Base-by-base conservation (phyloP, 176 grass and related monocot species). In the Saccharum officinarum region DNA sequence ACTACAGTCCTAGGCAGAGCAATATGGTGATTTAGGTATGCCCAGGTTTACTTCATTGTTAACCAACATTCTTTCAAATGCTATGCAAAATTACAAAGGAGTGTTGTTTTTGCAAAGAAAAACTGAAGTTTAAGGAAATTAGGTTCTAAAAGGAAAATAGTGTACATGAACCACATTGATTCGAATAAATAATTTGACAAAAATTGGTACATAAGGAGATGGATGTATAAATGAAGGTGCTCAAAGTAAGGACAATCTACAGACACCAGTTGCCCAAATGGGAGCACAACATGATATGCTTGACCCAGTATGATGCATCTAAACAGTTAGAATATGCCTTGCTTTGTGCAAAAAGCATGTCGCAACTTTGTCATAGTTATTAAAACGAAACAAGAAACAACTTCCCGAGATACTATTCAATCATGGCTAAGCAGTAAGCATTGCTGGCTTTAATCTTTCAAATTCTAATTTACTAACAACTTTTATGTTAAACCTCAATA, bases 31-130 rank as follows among this genome's bases (percentile, higher is more conserved):
- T 68, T 68, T 57, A 26, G 47, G 20, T 5, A 46, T 37, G 10
- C 12, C n/a, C 9, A 25, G 22, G 25, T 28, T 26, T 76, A n/a
- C 75, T n/a, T 57, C 78, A 40, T 81, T 75, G 20, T 73, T 66
- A 28, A 44, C 55, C 22, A 9, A 45, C 20, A 63, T 40, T 46
- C 8, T 15, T 88, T 78, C 80, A 71, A 80, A 80, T 45, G 34
- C 36, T 25, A 76, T 28, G 41, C 10, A 31, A 39, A 87, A 50
- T 2, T 37, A 6, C 12, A 33, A 15, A 28, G 23, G 0, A 44
- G 13, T 18, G 0, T 18, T 44, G 34, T 41, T 37, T 62, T 50
- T 50, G 15, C 6, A 28, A 74, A 33, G 0, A 72, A 31, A 28
- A 16, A 49, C 25, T 50, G 25, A 50, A 3, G 44, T 45, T 46